Conservation (phyloP, 768 basidiomycete species). For the Xerocomellus amylosporus region DNA sequence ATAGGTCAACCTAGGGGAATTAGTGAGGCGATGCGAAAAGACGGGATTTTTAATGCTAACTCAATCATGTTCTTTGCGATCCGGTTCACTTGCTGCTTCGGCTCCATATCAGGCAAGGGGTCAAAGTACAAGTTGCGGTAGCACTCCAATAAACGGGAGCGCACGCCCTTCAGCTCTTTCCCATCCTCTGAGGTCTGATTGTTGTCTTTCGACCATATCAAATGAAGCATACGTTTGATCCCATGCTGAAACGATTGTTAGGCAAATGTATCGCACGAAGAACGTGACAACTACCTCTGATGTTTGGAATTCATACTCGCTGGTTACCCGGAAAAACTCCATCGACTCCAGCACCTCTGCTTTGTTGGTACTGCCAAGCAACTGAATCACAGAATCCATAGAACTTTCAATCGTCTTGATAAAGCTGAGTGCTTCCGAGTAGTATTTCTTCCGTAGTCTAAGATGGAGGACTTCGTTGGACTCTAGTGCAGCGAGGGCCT, state of each 20-base stretch:
- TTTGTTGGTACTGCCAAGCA: constrained; percentile 86
- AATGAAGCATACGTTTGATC: constrained; percentile 93
- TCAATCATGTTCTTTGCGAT: constrained; percentile 98
- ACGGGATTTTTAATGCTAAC: constrained; percentile 42
- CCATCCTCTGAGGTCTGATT: constrained; percentile 72
- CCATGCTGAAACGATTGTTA: constrained; percentile 52
- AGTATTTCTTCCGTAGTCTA: constrained; percentile 80
- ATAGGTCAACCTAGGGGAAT: constrained; percentile 69
- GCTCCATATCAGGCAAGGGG: constrained; percentile 63
- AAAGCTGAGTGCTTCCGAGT: constrained; percentile 79
- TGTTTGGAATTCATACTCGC: constrained; percentile 75
- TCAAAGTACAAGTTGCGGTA: constrained; percentile 91
- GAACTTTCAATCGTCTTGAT: constrained; percentile 67
- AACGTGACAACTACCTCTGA: constrained; percentile 54
- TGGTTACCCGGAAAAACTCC: constrained; percentile 83
- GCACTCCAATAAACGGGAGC: constrained; percentile 82
- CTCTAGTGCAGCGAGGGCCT: constrained; percentile 65
- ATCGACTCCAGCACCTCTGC: constrained; percentile 81
- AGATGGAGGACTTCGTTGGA: constrained; percentile 63
- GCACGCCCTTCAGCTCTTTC: constrained; percentile 82
- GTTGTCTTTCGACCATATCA: constrained; percentile 97
- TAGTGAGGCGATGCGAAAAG: background rate
- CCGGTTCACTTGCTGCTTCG: constrained; percentile 84
- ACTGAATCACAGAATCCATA: constrained; percentile 66
- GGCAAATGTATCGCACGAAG: background rate